Base-by-base conservation (phyloP, 805 yeast genomes). In the Metschnikowia koreensis region DNA sequence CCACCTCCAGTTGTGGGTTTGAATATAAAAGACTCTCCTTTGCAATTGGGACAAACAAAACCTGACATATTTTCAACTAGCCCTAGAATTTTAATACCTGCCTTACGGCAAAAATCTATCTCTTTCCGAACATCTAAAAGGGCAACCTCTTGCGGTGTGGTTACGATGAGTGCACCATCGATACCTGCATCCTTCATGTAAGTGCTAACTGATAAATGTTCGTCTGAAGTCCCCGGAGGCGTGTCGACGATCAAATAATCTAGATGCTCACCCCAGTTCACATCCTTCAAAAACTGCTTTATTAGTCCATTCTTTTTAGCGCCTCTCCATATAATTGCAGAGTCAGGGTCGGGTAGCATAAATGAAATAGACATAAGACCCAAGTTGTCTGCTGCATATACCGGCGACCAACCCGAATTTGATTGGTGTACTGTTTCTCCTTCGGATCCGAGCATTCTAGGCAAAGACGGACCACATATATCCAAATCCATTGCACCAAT, bases 141-240 rank as follows among this genome's bases (percentile, higher is more conserved):
- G 0, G 99, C 96, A 17, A 93, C 98, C 67, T 94, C 99, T 69
- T 94, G 99, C 0, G 99, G 99, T 0, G 99, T 94, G 0, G 99
- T 93, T 36, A 94, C 94, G 2, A 94, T 80, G 31, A 94, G 75
- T 0, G 99, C 99, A 0, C 99, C 99, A 66, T 93, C 97, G 1
- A 94, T 84, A 0, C 97, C 97, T 5, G 87, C 83, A 36, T 89
- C 96, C 61, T 89, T 87, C 80, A 94, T 74, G 64, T 89, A 92
- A 47, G 88, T 84, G 33, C 92, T 89, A 33, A 94, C 92, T 7
- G 96, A 85, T 40, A 94, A 77, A 69, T 94, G 99, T 67, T 94
- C 99, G 69, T 94, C 99, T 0, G 97, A 87, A 0, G 99, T 94
- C 0, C 99, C 99, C 0, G 99, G 99, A 0, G 99, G 99, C 0